phyloP scores from a whole-genome alignment of 257 asterid genomes.

The Solanum pinnatisectum region DNA sequence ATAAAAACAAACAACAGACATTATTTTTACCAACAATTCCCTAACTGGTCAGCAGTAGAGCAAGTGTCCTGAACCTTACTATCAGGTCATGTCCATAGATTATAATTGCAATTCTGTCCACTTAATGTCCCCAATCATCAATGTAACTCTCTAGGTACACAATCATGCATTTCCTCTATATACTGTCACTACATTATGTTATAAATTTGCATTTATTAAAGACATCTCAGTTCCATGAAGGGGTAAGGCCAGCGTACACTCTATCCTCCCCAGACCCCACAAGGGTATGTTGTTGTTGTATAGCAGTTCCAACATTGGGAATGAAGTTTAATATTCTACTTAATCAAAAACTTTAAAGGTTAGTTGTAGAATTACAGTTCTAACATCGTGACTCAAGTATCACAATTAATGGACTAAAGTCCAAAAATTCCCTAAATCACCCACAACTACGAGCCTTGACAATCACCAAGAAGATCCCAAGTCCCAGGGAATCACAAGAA shows the following conservation, averaged over 20 bases:
- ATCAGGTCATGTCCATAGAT: background rate
- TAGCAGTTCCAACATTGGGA: background rate
- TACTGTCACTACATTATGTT: background rate
- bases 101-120: background rate
- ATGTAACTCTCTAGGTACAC: background rate
- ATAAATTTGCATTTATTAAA: background rate
- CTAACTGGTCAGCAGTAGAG: background rate
- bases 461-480: background rate
- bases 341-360: background rate
- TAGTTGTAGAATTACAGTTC: background rate
- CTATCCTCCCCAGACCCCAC: background rate
- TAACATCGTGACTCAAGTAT: background rate
- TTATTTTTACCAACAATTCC: background rate
- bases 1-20: background rate
- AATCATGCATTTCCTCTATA: background rate
- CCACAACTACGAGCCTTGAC: background rate
- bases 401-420: background rate
- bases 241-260: background rate
- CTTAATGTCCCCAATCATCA: background rate
- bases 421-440: background rate
- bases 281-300: background rate
- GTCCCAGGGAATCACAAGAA: background rate
- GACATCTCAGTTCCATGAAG: background rate
- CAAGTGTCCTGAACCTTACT: background rate
- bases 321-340: background rate